Conservation (phyloP, 148 eudicot genomes). For the Vaccinium vitisidaea region DNA sequence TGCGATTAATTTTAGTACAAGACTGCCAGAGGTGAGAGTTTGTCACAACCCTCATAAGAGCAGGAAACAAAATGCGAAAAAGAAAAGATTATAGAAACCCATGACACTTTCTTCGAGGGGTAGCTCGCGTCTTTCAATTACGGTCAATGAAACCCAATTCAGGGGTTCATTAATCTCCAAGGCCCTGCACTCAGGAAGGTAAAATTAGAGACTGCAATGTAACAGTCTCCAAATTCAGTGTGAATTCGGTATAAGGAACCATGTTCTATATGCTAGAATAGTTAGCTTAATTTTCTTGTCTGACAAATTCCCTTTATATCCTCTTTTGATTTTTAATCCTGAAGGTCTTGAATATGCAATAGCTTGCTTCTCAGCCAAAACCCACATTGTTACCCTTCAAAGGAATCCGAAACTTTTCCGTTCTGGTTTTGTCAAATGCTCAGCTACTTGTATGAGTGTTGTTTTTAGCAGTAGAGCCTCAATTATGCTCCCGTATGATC, state of each 20-base stretch:
- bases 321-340: neutral
- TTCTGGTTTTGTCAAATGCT: neutral
- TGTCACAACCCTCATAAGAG: neutral
- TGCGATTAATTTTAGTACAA: neutral
- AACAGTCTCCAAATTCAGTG: neutral
- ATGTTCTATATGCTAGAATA: neutral
- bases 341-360: neutral
- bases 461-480: neutral
- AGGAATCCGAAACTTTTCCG: neutral
- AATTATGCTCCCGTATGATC: neutral
- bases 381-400: neutral
- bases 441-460: neutral
- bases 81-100: neutral
- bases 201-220: neutral
- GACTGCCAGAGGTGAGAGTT: neutral
- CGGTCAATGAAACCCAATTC: neutral
- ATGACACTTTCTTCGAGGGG: neutral
- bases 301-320: neutral
- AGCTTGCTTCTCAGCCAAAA: conserved; percentile 2
- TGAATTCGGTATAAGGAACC: neutral
- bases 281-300: neutral
- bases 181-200: neutral
- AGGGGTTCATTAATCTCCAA: neutral
- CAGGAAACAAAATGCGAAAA: neutral
- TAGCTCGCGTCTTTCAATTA: neutral